Conservation (phyloP, 805 yeast genomes). For the Suhomyces xylopsoci region DNA sequence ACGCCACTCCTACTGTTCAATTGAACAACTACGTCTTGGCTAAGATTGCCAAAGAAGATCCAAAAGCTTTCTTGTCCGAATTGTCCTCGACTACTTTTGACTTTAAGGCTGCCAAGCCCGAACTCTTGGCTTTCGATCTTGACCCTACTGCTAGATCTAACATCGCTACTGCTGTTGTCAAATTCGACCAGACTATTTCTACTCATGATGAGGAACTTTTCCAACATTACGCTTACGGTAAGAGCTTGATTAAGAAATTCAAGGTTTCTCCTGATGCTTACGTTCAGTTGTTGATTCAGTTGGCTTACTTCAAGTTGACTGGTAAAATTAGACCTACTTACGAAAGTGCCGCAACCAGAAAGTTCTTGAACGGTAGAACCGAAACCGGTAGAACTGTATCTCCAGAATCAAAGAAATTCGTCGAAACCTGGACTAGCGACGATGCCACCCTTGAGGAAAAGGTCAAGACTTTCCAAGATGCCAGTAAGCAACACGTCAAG, state of each 20-base stretch:
- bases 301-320: slow-evolving; percentile 81
- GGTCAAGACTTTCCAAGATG: slow-evolving; percentile 64
- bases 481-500: slow-evolving; percentile 68
- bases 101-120: slow-evolving; percentile 14
- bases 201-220: slow-evolving; percentile 74
- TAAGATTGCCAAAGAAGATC: slow-evolving; percentile 50
- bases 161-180: slow-evolving; percentile 53
- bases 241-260: slow-evolving; percentile 76
- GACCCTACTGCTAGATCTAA: slow-evolving; percentile 48
- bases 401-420: slow-evolving; percentile 64
- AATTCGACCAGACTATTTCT: slow-evolving; percentile 55
- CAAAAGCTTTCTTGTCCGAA: slow-evolving; percentile 26
- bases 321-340: slow-evolving; percentile 86
- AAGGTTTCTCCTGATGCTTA: slow-evolving; percentile 92
- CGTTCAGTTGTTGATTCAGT: slow-evolving; percentile 85
- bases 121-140: slow-evolving; percentile 54
- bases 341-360: slow-evolving; percentile 94
- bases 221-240: slow-evolving; percentile 84
- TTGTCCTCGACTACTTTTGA: slow-evolving; percentile 16
- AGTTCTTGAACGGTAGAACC: slow-evolving; percentile 85
- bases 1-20: slow-evolving; percentile 92
- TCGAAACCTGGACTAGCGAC: slow-evolving; percentile 66
- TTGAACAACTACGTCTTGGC: slow-evolving; percentile 73
- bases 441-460: slow-evolving; percentile 51
- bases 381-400: slow-evolving; percentile 90